phyloP scores from a whole-genome alignment of 2,329 filamentous ascomycete genomes.

The Coleophoma crateriformis region DNA sequence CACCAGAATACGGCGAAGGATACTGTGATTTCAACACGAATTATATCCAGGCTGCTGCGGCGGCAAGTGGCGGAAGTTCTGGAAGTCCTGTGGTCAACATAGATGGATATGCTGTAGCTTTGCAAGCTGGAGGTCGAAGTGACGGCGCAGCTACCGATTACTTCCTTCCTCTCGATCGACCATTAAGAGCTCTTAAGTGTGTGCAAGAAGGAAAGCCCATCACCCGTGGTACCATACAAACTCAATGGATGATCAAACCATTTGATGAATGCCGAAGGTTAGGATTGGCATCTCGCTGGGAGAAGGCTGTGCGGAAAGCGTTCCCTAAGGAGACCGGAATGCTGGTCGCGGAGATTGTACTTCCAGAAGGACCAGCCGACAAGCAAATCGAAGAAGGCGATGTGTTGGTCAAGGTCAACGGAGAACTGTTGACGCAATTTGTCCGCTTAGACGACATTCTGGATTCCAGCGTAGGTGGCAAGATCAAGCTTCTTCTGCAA shows the following conservation, averaged over 20 bases:
- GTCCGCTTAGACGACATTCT: constrained; percentile 86
- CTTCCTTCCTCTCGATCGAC: constrained; percentile 89
- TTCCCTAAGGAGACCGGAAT: constrained; percentile 95
- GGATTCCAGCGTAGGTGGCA: constrained; percentile 76
- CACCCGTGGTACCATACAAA: constrained; percentile 93
- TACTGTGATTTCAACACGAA: constrained; percentile 96
- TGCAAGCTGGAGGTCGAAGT: constrained; percentile 89
- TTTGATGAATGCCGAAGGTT: constrained; percentile 95
- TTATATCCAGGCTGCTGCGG: constrained; percentile 97
- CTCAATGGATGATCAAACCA: constrained; percentile 92
- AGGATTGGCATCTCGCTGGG: constrained; percentile 79
- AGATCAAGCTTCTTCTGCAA: constrained; percentile 78
- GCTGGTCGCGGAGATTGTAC: constrained; percentile 91
- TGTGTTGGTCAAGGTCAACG: constrained; percentile 88
- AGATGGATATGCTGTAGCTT: constrained; percentile 82
- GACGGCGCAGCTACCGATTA: constrained; percentile 98
- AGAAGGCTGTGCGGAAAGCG: constrained; percentile 73
- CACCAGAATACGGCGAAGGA: constrained; percentile 94
- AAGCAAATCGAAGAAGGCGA: constrained; percentile 90
- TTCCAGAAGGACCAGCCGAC: constrained; percentile 85
- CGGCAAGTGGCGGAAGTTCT: constrained; percentile 95
- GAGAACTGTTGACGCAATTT: constrained; percentile 88
- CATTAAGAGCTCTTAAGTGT: constrained; percentile 78
- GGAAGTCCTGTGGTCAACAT: constrained; percentile 97
- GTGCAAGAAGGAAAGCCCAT: constrained; percentile 72